Conservation (phyloP, 2,329 filamentous ascomycete species). For the Talaromyces albobiverticillius region DNA sequence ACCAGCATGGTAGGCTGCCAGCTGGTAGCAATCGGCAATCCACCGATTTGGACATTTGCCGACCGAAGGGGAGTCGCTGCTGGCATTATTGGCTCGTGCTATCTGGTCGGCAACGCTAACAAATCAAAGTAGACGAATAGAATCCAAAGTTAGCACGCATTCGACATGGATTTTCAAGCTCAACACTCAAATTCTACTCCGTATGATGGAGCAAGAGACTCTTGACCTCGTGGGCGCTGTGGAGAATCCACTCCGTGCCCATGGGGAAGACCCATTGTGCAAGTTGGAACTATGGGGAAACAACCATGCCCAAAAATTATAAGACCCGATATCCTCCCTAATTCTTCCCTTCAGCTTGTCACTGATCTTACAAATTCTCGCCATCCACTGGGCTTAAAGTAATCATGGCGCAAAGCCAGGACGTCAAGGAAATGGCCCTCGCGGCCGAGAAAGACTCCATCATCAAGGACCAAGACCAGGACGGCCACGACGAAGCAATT, state of each 20-base stretch:
- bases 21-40: not conserved
- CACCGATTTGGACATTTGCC: not conserved
- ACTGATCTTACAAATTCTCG: too few species aligned
- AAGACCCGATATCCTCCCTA: not conserved
- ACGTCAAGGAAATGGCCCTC: not conserved
- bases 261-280: not conserved
- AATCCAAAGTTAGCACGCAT: too few species aligned
- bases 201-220: too few species aligned
- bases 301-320: not conserved
- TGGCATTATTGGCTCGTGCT: not conserved
- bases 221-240: too few species aligned
- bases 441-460: not conserved
- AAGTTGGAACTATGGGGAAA: not conserved
- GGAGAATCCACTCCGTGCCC: too few species aligned
- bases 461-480: not conserved
- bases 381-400: too few species aligned
- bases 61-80: not conserved
- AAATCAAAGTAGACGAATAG: not conserved
- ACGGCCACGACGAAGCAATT: not conserved
- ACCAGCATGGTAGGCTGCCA: too few species aligned
- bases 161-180: too few species aligned
- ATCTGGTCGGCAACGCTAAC: not conserved
- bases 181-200: too few species aligned
- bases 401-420: not conserved
- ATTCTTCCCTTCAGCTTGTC: not conserved